These are phyloP conservation scores for Przewalskia tangutica DNA, from an alignment of 257 asterid species.

Conservation along the genomic window DNA sequence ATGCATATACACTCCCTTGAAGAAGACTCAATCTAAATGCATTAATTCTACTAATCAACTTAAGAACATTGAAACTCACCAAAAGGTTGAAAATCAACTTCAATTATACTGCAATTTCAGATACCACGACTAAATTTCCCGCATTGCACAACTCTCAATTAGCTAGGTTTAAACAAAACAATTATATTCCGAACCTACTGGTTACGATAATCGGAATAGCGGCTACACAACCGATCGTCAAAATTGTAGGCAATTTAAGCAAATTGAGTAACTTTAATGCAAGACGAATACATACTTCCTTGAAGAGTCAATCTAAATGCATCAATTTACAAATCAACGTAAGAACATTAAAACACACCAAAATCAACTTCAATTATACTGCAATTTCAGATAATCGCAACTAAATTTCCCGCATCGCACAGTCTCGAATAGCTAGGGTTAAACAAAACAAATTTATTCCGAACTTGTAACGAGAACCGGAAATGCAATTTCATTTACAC, in stretches of 20 bases:
- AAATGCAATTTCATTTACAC: constrained; percentile 20
- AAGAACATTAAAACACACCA: neutral
- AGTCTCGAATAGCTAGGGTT: too few species aligned
- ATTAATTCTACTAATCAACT: neutral
- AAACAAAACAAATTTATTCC: neutral
- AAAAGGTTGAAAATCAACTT: neutral
- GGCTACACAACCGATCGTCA: neutral
- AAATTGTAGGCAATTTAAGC: neutral
- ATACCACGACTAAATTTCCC: neutral
- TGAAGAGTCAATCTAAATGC: neutral
- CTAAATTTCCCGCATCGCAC: too few species aligned
- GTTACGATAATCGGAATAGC: too few species aligned
- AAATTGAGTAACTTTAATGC: neutral
- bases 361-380: neutral
- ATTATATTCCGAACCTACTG: too few species aligned
- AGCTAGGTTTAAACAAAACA: neutral
- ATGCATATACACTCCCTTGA: too few species aligned
- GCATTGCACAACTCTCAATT: neutral
- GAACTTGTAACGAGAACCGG: constrained; percentile 63
- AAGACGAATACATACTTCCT: neutral
- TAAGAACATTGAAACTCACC: neutral
- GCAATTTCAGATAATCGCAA: too few species aligned
- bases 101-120: neutral
- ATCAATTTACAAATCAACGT: too few species aligned
- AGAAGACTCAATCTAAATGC: neutral